Percentiles rank a stretch among this genome's conserved stretches.
These are phyloP conservation scores for Raffaelea deltoideospora DNA, from an alignment of 2,329 filamentous ascomycete species.

Conservation along the genomic window DNA sequence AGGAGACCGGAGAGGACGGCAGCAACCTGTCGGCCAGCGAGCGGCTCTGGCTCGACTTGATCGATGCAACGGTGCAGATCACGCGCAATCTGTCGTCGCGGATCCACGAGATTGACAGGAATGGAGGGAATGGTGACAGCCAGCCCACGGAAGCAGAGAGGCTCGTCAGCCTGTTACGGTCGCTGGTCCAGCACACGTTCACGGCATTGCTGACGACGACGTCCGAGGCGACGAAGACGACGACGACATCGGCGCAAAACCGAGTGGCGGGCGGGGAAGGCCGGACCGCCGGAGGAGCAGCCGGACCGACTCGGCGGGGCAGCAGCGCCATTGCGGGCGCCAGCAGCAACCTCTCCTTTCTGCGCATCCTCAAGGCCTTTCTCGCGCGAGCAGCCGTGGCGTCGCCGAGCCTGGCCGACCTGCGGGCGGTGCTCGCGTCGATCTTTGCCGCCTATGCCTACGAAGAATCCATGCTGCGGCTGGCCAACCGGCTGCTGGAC, in stretches of 20 bases:
- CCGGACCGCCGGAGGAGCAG: no score
- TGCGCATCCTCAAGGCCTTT: slow-evolving; percentile 80
- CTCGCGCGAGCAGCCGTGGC: slow-evolving; percentile 65
- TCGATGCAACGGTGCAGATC: slow-evolving; percentile 45
- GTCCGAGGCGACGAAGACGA: not conserved
- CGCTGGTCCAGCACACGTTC: slow-evolving; percentile 78
- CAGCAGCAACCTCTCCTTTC: slow-evolving; percentile 57
- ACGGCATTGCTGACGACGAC: slow-evolving; percentile 58
- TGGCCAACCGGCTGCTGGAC: slow-evolving; percentile 78
- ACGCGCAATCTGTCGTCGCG: slow-evolving; percentile 48
- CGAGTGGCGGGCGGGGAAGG: no score
- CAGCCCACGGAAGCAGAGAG: slow-evolving; percentile 35
- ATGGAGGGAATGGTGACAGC: slow-evolving; percentile 5
- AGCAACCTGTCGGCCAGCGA: slow-evolving; percentile 38
- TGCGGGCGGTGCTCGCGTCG: slow-evolving; percentile 69
- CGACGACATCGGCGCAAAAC: not conserved
- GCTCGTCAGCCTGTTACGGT: slow-evolving; percentile 53
- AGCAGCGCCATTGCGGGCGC: no score
- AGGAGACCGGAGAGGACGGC: slow-evolving; percentile 23
- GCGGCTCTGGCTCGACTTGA: slow-evolving; percentile 43
- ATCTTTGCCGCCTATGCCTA: slow-evolving; percentile 95
- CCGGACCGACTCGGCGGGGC: no score
- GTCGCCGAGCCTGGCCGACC: slow-evolving; percentile 74
- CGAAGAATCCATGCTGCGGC: slow-evolving; percentile 72
- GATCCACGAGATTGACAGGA: slow-evolving; percentile 21